Percentiles rank a stretch among this genome's conserved stretches.
These are phyloP conservation scores for Parachaetomium inaequale DNA, from an alignment of 495 filamentous ascomycete genomes.

Conservation along the genomic window DNA sequence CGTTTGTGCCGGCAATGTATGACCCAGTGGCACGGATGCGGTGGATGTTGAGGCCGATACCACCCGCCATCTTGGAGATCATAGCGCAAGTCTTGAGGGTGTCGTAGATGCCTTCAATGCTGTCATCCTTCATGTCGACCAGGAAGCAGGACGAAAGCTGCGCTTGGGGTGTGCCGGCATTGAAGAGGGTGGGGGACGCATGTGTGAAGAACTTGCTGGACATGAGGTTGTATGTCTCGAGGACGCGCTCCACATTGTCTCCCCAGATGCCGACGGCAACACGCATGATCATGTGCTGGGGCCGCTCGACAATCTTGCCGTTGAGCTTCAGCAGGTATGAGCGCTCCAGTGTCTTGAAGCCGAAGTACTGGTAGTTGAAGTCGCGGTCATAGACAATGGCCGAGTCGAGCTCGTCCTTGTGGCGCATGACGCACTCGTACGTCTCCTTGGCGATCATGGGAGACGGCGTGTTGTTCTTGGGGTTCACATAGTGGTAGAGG, in stretches of 20 bases:
- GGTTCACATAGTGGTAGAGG: constrained; percentile 94
- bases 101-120: constrained; percentile 98
- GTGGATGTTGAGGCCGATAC: constrained; percentile 94
- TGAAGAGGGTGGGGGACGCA: constrained; percentile 96
- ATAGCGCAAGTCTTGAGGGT: constrained; percentile 98
- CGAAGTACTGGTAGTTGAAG: constrained; percentile 99
- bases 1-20: constrained; percentile 96
- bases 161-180: constrained; percentile 87
- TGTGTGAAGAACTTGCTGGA: constrained; percentile 97
- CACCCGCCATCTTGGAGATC: constrained; percentile 99
- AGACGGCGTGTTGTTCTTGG: constrained; percentile 76
- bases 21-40: constrained; percentile 94
- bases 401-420: constrained; percentile 94
- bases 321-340: constrained; percentile 93
- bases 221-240: constrained; percentile 98
- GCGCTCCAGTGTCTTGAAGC: constrained; percentile 98
- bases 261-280: constrained; percentile 96
- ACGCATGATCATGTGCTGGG: constrained; percentile 99
- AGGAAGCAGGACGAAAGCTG: constrained; percentile 97
- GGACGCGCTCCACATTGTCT: constrained; percentile 84
- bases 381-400: constrained; percentile 98
- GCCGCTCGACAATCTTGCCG: constrained; percentile 90
- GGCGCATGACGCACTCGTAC: constrained; percentile 89
- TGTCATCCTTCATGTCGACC: constrained; percentile 97
- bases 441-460: constrained; percentile 91